phyloP scores from a whole-genome alignment of 306 rosid genomes.

The Lathyrus tuberosus region DNA sequence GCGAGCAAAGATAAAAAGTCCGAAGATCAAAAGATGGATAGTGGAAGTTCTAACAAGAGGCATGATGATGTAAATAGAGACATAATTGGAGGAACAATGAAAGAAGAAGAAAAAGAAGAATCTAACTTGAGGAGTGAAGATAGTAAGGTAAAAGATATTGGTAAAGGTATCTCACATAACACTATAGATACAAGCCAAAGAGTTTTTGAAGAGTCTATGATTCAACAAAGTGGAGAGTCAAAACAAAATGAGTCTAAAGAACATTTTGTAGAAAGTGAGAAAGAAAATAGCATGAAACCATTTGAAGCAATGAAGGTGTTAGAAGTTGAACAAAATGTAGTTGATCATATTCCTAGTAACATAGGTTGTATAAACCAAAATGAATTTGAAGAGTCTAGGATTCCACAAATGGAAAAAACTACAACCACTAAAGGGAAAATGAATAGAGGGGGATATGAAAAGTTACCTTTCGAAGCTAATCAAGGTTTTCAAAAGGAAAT shows the following conservation, averaged over 20 bases:
- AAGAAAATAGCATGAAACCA: slow-evolving; percentile 27
- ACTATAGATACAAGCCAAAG: neutral
- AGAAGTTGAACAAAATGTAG: slow-evolving; percentile 16
- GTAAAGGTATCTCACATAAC: neutral
- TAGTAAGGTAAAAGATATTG: neutral
- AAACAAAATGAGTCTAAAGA: slow-evolving; percentile 24
- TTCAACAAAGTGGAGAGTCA: slow-evolving; percentile 29
- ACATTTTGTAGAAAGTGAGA: neutral
- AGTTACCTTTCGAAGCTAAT: neutral
- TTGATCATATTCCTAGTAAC: neutral
- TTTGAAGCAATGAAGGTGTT: slow-evolving; percentile 16
- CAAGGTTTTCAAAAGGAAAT: slow-evolving; percentile 4
- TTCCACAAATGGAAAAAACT: slow-evolving; percentile 33
- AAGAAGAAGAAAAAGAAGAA: neutral
- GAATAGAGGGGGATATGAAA: slow-evolving; percentile 26
- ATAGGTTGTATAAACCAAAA: slow-evolving; percentile 1
- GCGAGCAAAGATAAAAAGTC: slow-evolving; percentile 22
- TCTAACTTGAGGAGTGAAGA: slow-evolving; percentile 20
- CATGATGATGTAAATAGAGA: slow-evolving; percentile 14
- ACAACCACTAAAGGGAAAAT: slow-evolving; percentile 4
- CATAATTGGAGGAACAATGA: neutral
- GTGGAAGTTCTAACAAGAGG: neutral
- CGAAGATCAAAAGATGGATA: neutral
- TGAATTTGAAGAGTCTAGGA: neutral
- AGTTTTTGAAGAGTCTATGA: slow-evolving; percentile 14